phyloP scores from a whole-genome alignment of 345 rosid genomes.

The Xanthoceras sorbifolium region DNA sequence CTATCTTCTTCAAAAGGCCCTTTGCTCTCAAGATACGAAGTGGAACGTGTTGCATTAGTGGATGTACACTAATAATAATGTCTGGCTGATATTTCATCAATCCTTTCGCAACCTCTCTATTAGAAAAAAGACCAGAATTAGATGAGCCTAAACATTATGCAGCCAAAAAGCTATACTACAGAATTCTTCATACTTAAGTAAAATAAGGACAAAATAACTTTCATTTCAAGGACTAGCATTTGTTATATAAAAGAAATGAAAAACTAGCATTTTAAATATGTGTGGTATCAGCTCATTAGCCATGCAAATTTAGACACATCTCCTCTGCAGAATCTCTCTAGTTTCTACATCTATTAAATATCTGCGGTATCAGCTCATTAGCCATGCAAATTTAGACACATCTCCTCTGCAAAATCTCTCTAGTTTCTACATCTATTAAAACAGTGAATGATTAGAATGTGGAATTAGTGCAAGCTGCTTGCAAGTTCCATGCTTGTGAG shows the following conservation, averaged over 20 bases:
- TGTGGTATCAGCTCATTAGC: neutral
- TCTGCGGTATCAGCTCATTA: neutral
- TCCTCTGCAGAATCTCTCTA: neutral
- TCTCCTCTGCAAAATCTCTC: neutral
- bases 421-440: neutral
- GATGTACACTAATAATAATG: conserved; percentile 95
- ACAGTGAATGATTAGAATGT: neutral
- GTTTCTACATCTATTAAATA: neutral
- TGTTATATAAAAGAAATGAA: neutral
- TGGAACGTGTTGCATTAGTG: conserved; percentile 98
- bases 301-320: neutral
- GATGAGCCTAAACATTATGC: conserved; percentile 9
- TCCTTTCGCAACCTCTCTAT: conserved; percentile 94
- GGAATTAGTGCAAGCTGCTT: conserved; percentile 1
- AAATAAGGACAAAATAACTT: neutral
- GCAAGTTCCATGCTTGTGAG: neutral
- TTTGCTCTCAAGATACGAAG: conserved; percentile 88
- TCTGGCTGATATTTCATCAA: conserved; percentile 98
- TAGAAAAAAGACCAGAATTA: conserved; percentile 21
- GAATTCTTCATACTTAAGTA: neutral
- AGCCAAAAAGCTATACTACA: conserved; percentile 4
- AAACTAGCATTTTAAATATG: neutral
- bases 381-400: neutral
- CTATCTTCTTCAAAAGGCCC: conserved; percentile 86
- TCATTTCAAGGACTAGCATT: neutral